Percentiles rank a stretch among this genome's conserved stretches.
These are phyloP conservation scores for Gossypium davidsonii DNA, from an alignment of 441 rosid species.

Conservation along the genomic window DNA sequence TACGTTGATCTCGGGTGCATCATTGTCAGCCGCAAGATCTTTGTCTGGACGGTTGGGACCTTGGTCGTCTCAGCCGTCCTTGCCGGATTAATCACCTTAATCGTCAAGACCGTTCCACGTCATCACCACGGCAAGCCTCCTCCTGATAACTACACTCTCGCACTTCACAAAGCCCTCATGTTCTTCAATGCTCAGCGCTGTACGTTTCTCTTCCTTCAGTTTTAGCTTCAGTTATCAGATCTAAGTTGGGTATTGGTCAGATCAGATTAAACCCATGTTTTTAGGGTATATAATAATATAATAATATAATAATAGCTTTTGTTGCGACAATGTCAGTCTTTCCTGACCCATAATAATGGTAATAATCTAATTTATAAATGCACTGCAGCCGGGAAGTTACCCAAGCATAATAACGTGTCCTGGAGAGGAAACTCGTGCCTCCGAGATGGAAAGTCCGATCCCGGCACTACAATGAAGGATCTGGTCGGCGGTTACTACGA, in stretches of 20 bases:
- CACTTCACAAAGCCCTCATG: slow-evolving; percentile 73
- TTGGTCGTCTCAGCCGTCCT: slow-evolving; percentile 39
- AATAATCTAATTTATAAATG: neutral
- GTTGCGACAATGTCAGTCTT: neutral
- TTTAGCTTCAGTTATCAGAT: neutral
- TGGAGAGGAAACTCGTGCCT: slow-evolving; percentile 80
- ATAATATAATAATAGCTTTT: neutral
- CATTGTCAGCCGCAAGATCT: slow-evolving; percentile 88
- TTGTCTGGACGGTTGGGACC: slow-evolving; percentile 75
- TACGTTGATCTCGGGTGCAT: slow-evolving; percentile 89
- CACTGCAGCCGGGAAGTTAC: slow-evolving; percentile 71
- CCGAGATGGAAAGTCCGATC: slow-evolving; percentile 55
- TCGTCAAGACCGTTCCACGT: slow-evolving; percentile 61
- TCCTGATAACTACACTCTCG: slow-evolving; percentile 72
- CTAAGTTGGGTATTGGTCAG: slow-evolving; percentile 4
- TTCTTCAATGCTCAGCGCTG: slow-evolving; percentile 90
- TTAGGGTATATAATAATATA: neutral
- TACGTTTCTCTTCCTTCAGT: slow-evolving; percentile 14
- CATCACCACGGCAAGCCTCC: slow-evolving; percentile 42
- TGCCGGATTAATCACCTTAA: slow-evolving; percentile 59
- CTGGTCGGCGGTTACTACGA: slow-evolving; percentile 82
- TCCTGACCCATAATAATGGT: neutral
- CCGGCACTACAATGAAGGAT: slow-evolving; percentile 39
- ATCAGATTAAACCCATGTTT: neutral
- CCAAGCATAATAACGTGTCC: slow-evolving; percentile 62